Evolutionary conservation across 2,329 filamentous ascomycete species (phyloP), one percentile per base, ranked within the genome.

Genomic region (Fusarium fracticaudum): DNA sequence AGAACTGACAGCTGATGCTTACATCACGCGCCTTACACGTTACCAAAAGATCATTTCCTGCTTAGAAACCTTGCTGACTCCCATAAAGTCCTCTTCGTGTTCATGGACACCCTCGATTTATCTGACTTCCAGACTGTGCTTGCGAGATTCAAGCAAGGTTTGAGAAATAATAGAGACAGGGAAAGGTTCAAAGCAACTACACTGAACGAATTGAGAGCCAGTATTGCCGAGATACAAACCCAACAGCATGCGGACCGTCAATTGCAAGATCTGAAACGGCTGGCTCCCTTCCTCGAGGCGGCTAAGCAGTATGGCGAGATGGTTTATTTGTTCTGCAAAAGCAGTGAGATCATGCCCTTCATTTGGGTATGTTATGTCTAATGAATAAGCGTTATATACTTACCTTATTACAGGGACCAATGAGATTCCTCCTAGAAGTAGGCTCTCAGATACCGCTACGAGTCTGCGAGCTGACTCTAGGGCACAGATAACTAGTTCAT

Each of bases 371-470:
- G 47, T 4, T 8, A 8, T 7, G 0, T 29, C 2, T 5, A 15
- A 5, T 5, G 0, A 2, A 48, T 4, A 13, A 26, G 3, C 2
- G 24, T 47, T 47, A 24, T 26, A 14, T 45, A 20, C 43, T 45
- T 5, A 45, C 1, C 2, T 10, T 20, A 18, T 5, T 0, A 18
- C 7, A 50, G 47, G 47, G 47, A 4, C 47, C 47, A 7, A 33
- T 50, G 22, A 18, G 0, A 33, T 1, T 1, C 0, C 15, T 50
- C 0, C 31, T 50, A 33, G 47, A 50, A 3, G 47, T 50, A n/a
- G 6, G 0, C 18, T 11, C 0, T 8, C 6, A 1, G 18, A 0
- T 15, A 29, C 20, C 13, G 11, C 3, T 12, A 1, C 0, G 4
- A 17, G 4, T 17, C 3, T 22, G 4, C 6, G 9, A 22, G 9